Evolutionary conservation across 2,329 filamentous ascomycete species (phyloP).

Genomic region (Nigrospora oryzae): DNA sequence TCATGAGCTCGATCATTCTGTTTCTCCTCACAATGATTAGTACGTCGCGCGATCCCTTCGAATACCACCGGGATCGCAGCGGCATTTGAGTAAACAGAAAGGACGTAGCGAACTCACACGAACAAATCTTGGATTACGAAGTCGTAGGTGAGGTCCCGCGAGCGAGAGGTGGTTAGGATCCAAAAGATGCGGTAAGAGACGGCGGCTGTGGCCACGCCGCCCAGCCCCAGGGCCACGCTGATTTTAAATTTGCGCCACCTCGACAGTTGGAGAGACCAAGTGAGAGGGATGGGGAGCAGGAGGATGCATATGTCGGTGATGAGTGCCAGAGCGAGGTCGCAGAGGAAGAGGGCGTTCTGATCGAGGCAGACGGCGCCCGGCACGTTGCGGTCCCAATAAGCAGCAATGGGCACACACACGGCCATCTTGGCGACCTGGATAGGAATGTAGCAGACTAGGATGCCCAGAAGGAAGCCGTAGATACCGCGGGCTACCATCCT

Average conservation of each 20-base stretch:
- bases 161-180: constrained; percentile 11
- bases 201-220: constrained; percentile 18
- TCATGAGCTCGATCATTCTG: constrained; percentile 13
- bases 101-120: neutral
- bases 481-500: constrained; percentile 14
- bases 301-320: constrained; percentile 24
- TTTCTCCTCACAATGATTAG: neutral
- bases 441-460: constrained; percentile 12
- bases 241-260: constrained; percentile 22
- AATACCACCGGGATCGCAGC: too few species aligned
- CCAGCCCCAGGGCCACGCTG: constrained; percentile 17
- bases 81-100: neutral
- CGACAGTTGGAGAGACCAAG: constrained; percentile 18
- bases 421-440: too few species aligned
- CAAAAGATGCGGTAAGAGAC: constrained; percentile 18
- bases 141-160: constrained; percentile 14
- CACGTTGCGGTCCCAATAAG: neutral
- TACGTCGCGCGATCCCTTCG: too few species aligned
- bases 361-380: constrained; percentile 16
- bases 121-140: constrained; percentile 9
- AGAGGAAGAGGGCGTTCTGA: constrained; percentile 20
- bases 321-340: constrained; percentile 21
- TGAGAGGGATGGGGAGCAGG: constrained; percentile 21
- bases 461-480: constrained; percentile 15
- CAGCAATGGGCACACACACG: too few species aligned